Evolutionary conservation across 2,329 filamentous ascomycete species (phyloP).

Genomic region (Parascedosporium putredinis): DNA sequence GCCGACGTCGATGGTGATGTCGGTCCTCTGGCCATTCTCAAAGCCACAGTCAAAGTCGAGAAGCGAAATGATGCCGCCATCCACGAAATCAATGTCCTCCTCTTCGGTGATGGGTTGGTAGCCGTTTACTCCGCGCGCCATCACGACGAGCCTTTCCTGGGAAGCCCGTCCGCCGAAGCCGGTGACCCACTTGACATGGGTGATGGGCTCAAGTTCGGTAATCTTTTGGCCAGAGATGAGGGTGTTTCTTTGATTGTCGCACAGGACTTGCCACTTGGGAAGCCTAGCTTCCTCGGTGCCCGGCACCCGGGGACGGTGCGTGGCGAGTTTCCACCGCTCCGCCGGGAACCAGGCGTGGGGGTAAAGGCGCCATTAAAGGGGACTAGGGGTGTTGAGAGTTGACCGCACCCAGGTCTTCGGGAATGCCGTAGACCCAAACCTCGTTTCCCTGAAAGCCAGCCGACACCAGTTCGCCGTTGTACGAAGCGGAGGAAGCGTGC

Average conservation of each 20-base stretch:
- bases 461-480: constrained; percentile 59
- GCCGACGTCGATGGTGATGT: constrained; percentile 65
- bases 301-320: constrained; percentile 10
- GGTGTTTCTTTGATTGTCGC: constrained; percentile 58
- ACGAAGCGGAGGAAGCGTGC: constrained; percentile 61
- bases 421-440: constrained; percentile 71
- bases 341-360: constrained; percentile 16
- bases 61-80: constrained; percentile 62
- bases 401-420: constrained; percentile 57
- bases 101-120: constrained; percentile 51
- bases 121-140: constrained; percentile 58
- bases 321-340: neutral
- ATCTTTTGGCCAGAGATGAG: constrained; percentile 60
- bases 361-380: constrained; percentile 21
- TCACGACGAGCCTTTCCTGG: constrained; percentile 54
- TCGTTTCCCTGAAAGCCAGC: constrained; percentile 63
- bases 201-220: constrained; percentile 54
- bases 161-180: constrained; percentile 35
- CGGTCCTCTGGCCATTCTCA: constrained; percentile 41
- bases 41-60: constrained; percentile 62
- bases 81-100: constrained; percentile 64
- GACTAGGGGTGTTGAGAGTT: constrained; percentile 8
- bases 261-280: constrained; percentile 59
- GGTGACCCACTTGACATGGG: constrained; percentile 62
- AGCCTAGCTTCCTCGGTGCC: constrained; percentile 27